Evolutionary conservation across 495 filamentous ascomycete species (phyloP), one percentile per base, ranked within the genome.

Genomic region (Aspergillus leporis): DNA sequence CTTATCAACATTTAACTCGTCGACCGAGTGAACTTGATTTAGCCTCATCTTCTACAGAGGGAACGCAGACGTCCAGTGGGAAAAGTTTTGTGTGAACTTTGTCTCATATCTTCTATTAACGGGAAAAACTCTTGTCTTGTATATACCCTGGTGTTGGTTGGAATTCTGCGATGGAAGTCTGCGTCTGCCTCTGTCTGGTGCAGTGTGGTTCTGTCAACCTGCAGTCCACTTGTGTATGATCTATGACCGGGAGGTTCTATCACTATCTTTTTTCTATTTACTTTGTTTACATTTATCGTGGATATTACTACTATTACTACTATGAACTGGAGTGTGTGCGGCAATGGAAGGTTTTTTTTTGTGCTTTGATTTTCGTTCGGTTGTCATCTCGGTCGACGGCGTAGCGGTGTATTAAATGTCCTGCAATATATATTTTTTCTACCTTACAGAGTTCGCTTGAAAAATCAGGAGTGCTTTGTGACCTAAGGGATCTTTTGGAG

Each of bases 271-370:
- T 64, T 63, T 59, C 53, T 50, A 49, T 61, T 31, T 58, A 61
- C 57, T 58, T 48, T 63, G 19, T 63, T 61, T 53, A 54, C 51
- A 45, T 54, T 61, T 64, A 31, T 50, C 43, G 38, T 41, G 38
- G 38, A 61, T 48, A 55, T 57, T 62, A 60, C 32, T 63, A 53
- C 56, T 63, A 55, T 49, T 53, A 41, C 25, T 61, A 55, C 67
- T 61, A 57, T 66, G 62, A 59, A 70, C 51, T 56, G 74, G 74
- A 75, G 74, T 71, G 70, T 64, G n/a, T n/a, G 70, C 66, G 61
- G 74, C 66, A 64, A 72, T 69, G 66, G 74, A 65, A 60, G 57
- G 69, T 59, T 59, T 30, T 60, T 55, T 69, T 51, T 57, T 30
- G 12, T 56, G 55, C 46, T 45, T 53, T 18, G 63, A 28, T 61